Evolutionary conservation across 2,329 filamentous ascomycete genomes (phyloP).

Genomic region (Fusarium phyllophilum): DNA sequence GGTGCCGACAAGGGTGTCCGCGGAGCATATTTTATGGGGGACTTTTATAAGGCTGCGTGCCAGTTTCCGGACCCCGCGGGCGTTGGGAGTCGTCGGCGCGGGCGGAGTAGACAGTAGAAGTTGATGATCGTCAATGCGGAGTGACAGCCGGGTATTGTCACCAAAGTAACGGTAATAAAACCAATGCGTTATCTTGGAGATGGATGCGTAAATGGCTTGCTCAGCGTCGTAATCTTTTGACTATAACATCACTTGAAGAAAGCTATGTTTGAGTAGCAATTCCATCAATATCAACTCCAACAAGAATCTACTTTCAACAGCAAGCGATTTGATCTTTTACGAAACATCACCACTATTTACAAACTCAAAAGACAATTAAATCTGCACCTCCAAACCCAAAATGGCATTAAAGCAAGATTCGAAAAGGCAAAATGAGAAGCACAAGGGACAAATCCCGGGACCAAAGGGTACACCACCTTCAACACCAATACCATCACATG

Average conservation of each 20-base stretch:
- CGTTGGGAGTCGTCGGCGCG: neutral
- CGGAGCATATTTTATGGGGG: neutral
- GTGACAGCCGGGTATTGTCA: neutral
- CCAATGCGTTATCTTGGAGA: neutral
- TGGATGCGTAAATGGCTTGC: neutral
- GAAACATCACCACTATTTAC: neutral
- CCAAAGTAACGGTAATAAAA: neutral
- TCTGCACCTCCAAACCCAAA: neutral
- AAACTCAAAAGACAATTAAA: fast-evolving
- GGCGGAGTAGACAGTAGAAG: neutral
- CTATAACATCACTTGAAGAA: neutral
- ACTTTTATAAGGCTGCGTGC: neutral
- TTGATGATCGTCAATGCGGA: neutral
- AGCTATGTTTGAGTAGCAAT: fast-evolving
- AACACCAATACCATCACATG: fast-evolving
- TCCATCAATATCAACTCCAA: neutral
- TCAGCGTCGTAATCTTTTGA: neutral
- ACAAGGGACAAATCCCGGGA: neutral
- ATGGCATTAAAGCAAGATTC: neutral
- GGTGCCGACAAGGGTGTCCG: neutral
- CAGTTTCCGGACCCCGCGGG: neutral
- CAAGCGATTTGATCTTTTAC: neutral
- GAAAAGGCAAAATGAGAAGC: neutral
- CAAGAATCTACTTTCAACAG: neutral
- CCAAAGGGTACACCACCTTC: neutral